Evolutionary conservation across 768 basidiomycete species (phyloP), one percentile per base, ranked within the genome.

Genomic region (Lactifluus piperatus): DNA sequence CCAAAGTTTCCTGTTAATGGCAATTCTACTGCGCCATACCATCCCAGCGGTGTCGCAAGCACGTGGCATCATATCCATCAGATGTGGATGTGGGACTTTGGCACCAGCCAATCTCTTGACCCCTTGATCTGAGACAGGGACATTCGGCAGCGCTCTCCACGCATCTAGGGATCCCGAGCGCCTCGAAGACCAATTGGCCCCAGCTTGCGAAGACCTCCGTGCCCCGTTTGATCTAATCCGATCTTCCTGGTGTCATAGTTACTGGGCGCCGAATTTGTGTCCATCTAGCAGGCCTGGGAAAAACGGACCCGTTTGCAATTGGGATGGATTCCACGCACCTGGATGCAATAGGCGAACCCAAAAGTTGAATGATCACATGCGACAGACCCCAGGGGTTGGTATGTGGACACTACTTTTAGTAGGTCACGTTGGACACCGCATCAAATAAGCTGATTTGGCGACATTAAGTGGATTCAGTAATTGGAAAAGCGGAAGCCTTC

Each of bases 241-340:
- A 47, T 52, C 55, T 51, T 43, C 50, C 29, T 36, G 49, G 54
- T 61, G 48, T 56, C 60, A 60, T 56, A 56, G 59, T 60, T 56
- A 61, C 60, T 32, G 50, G 36, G 55, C 60, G 54, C 54, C n/a
- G 32, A 32, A 39, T n/a, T 9, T 18, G 27, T 45, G 36, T n/a
- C 45, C 45, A 18, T 48, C 24, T 27, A 32, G 22, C 45, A 52
- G 44, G 30, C n/a, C 46, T 37, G 39, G 41, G 53, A 50, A 54
- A 34, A 32, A 43, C 36, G 44, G 30, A 45, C 13, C 41, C 47
- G 48, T 59, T 27, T 34, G 29, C 37, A 41, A 27, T 47, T 27
- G 32, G 43, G 14, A 58, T 36, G 14, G 11, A 47, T 32, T 43
- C 39, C 39, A 34, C 8, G 55, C 39, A 27, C 18, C 39, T 43